Evolutionary conservation across 2,329 filamentous ascomycete species (phyloP), one percentile per base, ranked within the genome.

Genomic region (Colletotrichum orbiculare): DNA sequence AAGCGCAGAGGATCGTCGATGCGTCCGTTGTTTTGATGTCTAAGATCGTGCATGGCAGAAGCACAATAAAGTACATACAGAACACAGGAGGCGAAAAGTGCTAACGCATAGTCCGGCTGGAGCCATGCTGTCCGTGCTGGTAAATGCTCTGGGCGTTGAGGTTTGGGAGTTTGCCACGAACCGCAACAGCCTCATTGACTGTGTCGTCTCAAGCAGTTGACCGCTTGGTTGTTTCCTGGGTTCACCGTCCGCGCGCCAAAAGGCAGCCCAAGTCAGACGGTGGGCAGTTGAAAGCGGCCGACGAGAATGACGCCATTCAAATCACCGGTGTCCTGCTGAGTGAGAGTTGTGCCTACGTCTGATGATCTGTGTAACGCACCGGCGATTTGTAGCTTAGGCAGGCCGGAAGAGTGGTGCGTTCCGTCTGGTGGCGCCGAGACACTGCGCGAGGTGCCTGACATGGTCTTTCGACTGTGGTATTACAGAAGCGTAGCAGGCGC

Each of bases 1-100:
- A 5, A 46, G 42, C 41, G 60, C 12, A 15, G 34, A 38, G 17
- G 58, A 65, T 57, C 62, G 58, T 66, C 58, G 63, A 66, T 66
- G 47, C n/a, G 57, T 34, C 45, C 50, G 45, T 50, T 39, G 50
- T 50, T 60, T 49, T 54, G 35, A 25, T 43, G 45, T 55, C 50
- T 60, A 48, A n/a, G 57, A 55, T 61, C 50, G 57, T 49, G 45
- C 61, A 50, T 49, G 35, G 48, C 42, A 39, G 38, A 17, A n/a
- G n/a, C 9, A 37, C 37, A 25, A 25, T 4, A 25, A 25, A 25
- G 25, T 25, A 25, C 25, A 15, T 15, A 41, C 38, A 10, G 9
- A 10, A 52, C 17, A 6, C 43, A 33, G 57, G 34, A 54, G 48
- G 54, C 43, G n/a, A 39, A 54, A 12, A 10, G 33, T 50, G 50